Conservation (phyloP, 495 filamentous ascomycete species). For the Daldinia caldariorum region DNA sequence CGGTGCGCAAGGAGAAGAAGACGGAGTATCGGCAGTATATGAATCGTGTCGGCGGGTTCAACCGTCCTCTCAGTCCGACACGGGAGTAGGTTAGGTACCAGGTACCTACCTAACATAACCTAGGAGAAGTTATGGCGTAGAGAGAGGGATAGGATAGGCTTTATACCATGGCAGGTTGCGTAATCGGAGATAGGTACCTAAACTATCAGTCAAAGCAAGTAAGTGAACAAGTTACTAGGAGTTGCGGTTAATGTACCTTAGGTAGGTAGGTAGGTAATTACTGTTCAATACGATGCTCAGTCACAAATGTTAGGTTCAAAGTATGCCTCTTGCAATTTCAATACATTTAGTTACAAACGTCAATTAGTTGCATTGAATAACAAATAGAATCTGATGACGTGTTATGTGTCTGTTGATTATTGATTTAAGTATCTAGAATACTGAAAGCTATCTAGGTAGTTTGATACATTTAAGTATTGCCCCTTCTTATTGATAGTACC, state of each 20-base stretch:
- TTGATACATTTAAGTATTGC: too few relatives aligned
- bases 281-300: background rate
- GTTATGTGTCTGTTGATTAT: too few relatives aligned
- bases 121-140: background rate
- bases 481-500: too few relatives aligned
- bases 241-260: background rate
- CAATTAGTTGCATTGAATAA: too few relatives aligned
- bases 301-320: background rate
- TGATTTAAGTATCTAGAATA: too few relatives aligned
- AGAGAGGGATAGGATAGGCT: background rate
- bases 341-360: too few relatives aligned
- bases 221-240: background rate
- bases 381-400: too few relatives aligned
- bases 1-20: constrained; percentile 92
- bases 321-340: too few relatives aligned
- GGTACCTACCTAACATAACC: too few relatives aligned
- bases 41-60: constrained; percentile 97
- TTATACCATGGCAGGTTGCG: background rate
- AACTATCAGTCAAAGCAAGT: background rate
- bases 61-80: constrained; percentile 77
- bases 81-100: too few relatives aligned
- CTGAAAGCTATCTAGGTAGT: too few relatives aligned
- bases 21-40: constrained; percentile 98
- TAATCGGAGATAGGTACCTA: background rate
- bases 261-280: too few relatives aligned